Conservation (phyloP, 306 rosid genomes). For the Coriaria nepalensis region DNA sequence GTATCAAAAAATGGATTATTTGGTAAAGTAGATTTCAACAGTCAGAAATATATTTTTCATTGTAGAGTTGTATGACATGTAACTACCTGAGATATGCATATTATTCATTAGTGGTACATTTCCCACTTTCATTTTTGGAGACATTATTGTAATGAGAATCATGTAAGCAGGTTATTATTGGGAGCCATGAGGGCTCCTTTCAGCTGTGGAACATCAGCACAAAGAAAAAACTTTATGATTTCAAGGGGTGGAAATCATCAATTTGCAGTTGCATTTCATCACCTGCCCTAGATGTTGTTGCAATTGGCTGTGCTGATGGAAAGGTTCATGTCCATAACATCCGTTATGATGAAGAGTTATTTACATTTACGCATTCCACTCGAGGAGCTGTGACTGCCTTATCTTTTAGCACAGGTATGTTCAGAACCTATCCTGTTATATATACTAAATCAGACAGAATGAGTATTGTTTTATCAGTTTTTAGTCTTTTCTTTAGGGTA, state of each 20-base stretch:
- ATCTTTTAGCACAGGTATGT: conserved; percentile 73
- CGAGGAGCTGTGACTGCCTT: conserved; percentile 92
- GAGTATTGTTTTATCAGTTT: no score
- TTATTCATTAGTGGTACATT: no score
- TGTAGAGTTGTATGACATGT: no score
- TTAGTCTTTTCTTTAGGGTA: no score
- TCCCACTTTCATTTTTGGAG: no score
- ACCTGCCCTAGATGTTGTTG: conserved; percentile 85
- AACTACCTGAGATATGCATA: no score
- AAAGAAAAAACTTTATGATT: conserved; percentile 63
- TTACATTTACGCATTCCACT: conserved; percentile 70
- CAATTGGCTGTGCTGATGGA: conserved; percentile 89
- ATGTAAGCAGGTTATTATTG: conserved; percentile 58
- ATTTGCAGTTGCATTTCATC: conserved; percentile 65
- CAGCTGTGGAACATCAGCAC: conserved; percentile 95
- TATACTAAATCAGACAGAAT: no score
- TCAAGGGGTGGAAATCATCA: conserved; percentile 85
- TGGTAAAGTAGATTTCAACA: no score
- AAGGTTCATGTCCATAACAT: conserved; percentile 68
- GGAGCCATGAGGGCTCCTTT: conserved; percentile 72
- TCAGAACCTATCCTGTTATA: no score
- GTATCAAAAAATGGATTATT: no score
- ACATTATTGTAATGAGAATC: conserved; percentile 11
- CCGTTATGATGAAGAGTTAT: conserved; percentile 62
- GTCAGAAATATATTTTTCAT: no score